Evolutionary conservation across 805 yeast species (phyloP), one percentile per base, ranked within the genome.

Genomic region (Helenozyma baotianmanensis): DNA sequence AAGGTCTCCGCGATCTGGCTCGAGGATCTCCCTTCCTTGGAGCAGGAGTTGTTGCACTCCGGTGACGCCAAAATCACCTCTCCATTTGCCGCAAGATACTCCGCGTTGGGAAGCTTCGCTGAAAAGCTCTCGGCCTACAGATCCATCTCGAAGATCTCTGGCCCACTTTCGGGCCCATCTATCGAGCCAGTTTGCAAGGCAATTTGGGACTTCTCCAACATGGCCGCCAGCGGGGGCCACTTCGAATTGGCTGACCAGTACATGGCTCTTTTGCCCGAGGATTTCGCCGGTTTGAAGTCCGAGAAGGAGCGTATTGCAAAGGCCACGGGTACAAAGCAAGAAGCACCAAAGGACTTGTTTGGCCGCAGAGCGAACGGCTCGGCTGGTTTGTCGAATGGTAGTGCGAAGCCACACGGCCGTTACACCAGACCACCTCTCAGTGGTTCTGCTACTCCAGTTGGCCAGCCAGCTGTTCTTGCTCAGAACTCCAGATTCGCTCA

Each of bases 1-100:
- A 83, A 80, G 51, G 80, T 87, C 29, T 76, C 95, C 4, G 57
- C 66, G 9, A 74, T 92, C 42, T 92, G 99, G 99, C 71, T 85
- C 32, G 66, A 76, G 17, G 98, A 92, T 58, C 53, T 74, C 33
- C 59, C 66, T 7, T 61, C 43, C 3, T 55, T 60, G 38, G 78
- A 75, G 50, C 36, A 48, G 4, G 50, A 48, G 21, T 61, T 68
- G 35, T 64, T 82, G 50, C 60, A 70, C 29, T 51, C 64, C 1
- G 51, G 63, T 18, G 80, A 76, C 43, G 38, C 42, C 19, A 58
- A 62, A 8, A 56, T 65, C 23, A 33, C 62, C 0, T 74, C 95
- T 3, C 78, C 86, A 1, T 81, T 82, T 35, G 92, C 82, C 43
- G 95, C 96, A 14, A 87, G 87, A 50, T 78, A 82, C 46, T 82